phyloP scores from a whole-genome alignment of 179 eudicot genomes.

The Carnegiea gigantea region DNA sequence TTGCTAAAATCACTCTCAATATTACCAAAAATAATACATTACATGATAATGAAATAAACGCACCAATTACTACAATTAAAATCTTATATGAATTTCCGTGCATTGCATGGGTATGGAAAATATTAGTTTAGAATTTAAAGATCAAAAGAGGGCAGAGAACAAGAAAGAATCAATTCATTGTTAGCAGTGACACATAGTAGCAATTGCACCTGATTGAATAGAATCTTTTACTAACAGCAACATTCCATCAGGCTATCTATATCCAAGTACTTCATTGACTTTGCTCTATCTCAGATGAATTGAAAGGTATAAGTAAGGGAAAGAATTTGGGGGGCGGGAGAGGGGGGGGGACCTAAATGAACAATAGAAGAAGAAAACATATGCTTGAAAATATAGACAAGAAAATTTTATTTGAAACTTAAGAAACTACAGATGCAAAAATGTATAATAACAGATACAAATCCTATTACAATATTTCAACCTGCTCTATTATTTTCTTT shows the following conservation, averaged over 20 bases:
- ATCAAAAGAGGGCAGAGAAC: not conserved
- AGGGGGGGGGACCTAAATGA: too few species aligned
- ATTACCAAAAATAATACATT: too few species aligned
- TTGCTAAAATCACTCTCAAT: too few species aligned
- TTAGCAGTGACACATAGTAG: not conserved
- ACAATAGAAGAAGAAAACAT: not conserved
- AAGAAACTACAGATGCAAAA: not conserved
- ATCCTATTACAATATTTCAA: not conserved
- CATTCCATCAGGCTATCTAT: not conserved
- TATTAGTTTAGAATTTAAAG: not conserved
- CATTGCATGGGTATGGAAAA: too few species aligned
- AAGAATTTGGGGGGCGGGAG: not conserved
- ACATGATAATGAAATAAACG: too few species aligned
- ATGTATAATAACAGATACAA: not conserved
- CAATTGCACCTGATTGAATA: not conserved
- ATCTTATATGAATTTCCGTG: too few species aligned
- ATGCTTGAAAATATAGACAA: not conserved
- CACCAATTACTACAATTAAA: too few species aligned
- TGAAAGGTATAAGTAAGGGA: not conserved
- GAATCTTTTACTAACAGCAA: not conserved
- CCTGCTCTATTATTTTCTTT: conserved; percentile 9
- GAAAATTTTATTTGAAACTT: conserved; percentile 3
- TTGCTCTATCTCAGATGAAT: not conserved
- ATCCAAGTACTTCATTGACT: not conserved
- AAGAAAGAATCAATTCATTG: not conserved